Base-by-base conservation (phyloP, 1,284 basidiomycete species). In the Fomes fomentarius region DNA sequence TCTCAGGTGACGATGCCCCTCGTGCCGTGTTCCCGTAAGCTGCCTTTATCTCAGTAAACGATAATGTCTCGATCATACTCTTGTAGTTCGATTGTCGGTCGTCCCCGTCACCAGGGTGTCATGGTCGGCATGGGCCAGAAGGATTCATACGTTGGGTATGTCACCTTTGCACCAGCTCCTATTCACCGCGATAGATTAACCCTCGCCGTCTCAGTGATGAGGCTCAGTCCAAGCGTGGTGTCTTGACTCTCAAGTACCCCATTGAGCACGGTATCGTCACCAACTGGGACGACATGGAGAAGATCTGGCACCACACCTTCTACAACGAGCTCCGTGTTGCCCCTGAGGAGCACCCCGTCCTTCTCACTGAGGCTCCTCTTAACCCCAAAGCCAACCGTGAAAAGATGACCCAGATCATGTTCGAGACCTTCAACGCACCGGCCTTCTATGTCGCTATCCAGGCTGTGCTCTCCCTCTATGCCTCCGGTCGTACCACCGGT, bases 321-420 rank as follows among this genome's bases (percentile, higher is more conserved):
- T 92, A 91, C 83, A 92, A 92, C 71, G 89, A 93, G 73, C 84
- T 92, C 56, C 89, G 89, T 78, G 89, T 86, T 54, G 83, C 83
- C 9, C 84, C 85, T n/a, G 94, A 96, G 76, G 93, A 96, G 80
- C 93, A 96, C 81, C 93, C 94, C 61, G 91, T 95, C 61, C 83
- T 96, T 39, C 82, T 96, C 65, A 96, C 94, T 61, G 94, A 96
- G 77, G 94, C 93, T n/a, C 93, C 78, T 11, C 84, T 94, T 63
- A 96, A 95, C 82, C 93, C 94, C 66, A 96, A 95, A 82, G 89
- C 89, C 58, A 95, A 96, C 81, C 82, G 93, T 71, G 93, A 96
- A 80, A 95, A 95, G 84, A 95, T 95, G 93, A 94, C 93, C 59
- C 93, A 95, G 78, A 94, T 95, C 82, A 95, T 95, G 91, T 96